phyloP scores from a whole-genome alignment of 1,284 basidiomycete species.

The Boletus sp. region DNA sequence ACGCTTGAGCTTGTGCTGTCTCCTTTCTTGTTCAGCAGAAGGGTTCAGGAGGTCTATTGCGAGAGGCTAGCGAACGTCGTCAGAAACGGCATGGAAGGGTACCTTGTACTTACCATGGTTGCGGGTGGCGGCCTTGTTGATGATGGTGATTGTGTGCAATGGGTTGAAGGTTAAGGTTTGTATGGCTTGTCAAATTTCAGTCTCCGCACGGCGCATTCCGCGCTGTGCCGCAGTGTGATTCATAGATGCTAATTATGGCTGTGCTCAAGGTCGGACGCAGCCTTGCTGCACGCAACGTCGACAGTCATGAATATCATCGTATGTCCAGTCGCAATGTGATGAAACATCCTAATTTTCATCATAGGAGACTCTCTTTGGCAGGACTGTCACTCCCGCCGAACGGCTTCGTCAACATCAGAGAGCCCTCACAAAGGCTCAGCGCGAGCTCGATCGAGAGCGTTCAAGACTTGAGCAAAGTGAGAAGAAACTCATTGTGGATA shows the following conservation, averaged over 20 bases:
- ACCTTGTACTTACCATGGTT: constrained; percentile 18
- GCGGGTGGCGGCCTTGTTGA: constrained; percentile 11
- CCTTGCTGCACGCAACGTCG: constrained; percentile 17
- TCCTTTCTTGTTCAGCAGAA: constrained; percentile 80
- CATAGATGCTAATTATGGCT: neutral
- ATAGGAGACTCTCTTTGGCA: constrained; percentile 92
- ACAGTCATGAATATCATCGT: constrained; percentile 71
- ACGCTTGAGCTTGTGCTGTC: constrained; percentile 98
- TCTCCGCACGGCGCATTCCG: constrained; percentile 23
- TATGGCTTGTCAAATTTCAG: constrained; percentile 19
- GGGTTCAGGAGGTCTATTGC: constrained; percentile 98
- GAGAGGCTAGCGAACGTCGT: constrained; percentile 68
- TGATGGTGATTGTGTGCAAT: constrained; percentile 27
- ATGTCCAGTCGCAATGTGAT: constrained; percentile 27
- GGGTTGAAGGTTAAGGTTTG: constrained; percentile 26
- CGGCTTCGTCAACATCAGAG: constrained; percentile 95
- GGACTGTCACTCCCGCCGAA: constrained; percentile 92
- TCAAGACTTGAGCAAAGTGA: constrained; percentile 93
- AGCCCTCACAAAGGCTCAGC: constrained; percentile 91
- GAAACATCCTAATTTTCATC: constrained; percentile 11
- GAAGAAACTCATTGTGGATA: constrained; percentile 91
- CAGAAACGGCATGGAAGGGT: constrained; percentile 1
- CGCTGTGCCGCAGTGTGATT: neutral
- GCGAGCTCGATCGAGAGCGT: constrained; percentile 94
- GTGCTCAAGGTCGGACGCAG: constrained; percentile 17